Evolutionary conservation across 345 rosid genomes (phyloP), one percentile per base, ranked within the genome.

Genomic region (Salix brachista): DNA sequence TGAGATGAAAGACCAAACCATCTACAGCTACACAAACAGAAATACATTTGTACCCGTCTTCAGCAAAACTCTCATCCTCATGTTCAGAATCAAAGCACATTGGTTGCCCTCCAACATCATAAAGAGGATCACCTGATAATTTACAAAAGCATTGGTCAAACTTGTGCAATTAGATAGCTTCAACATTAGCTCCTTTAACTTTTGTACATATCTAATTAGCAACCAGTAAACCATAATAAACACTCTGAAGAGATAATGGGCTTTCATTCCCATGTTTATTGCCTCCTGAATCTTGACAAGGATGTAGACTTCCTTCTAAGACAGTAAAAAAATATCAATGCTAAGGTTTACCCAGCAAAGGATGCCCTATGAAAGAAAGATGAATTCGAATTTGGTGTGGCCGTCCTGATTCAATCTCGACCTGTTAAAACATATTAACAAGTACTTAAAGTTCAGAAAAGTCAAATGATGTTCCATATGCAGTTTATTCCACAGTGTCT

Each of bases 301-400:
- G 23, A 52, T 19, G 46, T 42, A 11, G 46, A 11, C 46, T 42
- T 11, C 13, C 46, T 42, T 42, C 46, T 42, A 42, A 42, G 4
- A 52, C 65, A 23, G 69, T 17, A 67, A 23, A 25, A 41, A 42
- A 39, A 39, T 25, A 25, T 32, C 56, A 42, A 80, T 26, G 48
- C 14, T 72, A 71, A 79, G 42, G 61, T 77, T 84, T 91, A 92
- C 98, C 97, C 16, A 88, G 74, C 79, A 92, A 86, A 67, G 97
- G 92, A 86, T 92, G 92, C 76, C 98, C 98, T 3, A 89, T 83
- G 82, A 85, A 94, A 56, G 98, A 86, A 82, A 94, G 95, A 85
- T 91, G 98, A 79, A 91, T 92, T 41, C 97, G 88, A 74, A 92
- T 95, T 82, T 95, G 97, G 82, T 89, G 99, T 64, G 99, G 97